Percentiles rank a stretch among this genome's conserved stretches.
phyloP scores from a whole-genome alignment of 2,329 filamentous ascomycete species.

The Fusarium sambucinum region DNA sequence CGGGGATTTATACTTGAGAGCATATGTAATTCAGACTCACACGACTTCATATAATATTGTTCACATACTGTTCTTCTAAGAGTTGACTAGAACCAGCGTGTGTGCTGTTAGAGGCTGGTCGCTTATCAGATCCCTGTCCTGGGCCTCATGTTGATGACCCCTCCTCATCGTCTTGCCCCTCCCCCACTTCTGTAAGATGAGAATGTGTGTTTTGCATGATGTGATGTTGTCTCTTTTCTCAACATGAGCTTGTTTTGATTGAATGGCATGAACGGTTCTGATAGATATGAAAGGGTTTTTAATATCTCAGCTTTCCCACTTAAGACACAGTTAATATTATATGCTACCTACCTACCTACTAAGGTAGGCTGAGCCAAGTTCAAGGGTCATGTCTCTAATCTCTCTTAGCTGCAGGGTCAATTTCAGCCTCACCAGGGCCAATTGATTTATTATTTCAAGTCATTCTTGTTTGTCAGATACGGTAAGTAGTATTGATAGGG shows the following conservation, averaged over 20 bases:
- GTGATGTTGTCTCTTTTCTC: slow-evolving; percentile 26
- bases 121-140: slow-evolving; percentile 20
- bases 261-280: not conserved
- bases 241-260: not conserved
- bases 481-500: not conserved
- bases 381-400: slow-evolving; percentile 1
- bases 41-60: no score
- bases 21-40: no score
- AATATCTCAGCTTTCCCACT: not conserved
- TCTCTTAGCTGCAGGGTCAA: slow-evolving; percentile 7
- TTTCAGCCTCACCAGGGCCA: slow-evolving; percentile 10
- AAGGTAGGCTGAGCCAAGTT: not conserved
- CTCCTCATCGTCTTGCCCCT: slow-evolving; percentile 12
- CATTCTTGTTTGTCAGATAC: not conserved
- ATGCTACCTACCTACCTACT: no score
- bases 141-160: not conserved
- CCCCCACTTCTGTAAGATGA: slow-evolving; percentile 17
- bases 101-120: not conserved
- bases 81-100: not conserved
- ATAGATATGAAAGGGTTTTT: not conserved
- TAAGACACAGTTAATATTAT: not conserved
- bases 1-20: not conserved
- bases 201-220: not conserved
- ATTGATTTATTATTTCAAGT: not conserved
- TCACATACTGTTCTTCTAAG: no score